phyloP scores from a whole-genome alignment of 495 filamentous ascomycete species.

The Bathelium albidoporum region DNA sequence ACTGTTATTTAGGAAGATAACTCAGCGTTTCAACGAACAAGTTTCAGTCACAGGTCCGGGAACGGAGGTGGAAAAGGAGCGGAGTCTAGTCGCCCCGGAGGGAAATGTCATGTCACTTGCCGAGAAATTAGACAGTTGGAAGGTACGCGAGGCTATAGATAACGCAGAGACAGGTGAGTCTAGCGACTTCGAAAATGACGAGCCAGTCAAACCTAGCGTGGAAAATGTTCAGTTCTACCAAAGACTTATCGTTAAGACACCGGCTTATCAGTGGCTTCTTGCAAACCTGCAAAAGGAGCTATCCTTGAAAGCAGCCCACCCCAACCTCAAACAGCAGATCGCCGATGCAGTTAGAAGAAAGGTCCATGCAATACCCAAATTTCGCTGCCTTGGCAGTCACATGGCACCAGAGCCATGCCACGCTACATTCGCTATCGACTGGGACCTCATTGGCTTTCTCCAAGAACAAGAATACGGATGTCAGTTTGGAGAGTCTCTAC shows the following conservation, averaged over 20 bases:
- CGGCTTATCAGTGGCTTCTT: not conserved
- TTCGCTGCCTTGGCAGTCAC: not conserved
- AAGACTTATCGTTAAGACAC: not conserved
- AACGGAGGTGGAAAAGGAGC: not conserved
- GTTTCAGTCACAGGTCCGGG: not conserved
- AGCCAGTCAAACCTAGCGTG: not conserved
- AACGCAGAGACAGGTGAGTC: not conserved
- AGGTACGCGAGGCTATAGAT: not conserved
- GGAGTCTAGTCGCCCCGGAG: not conserved
- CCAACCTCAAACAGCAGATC: not conserved
- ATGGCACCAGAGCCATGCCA: not conserved
- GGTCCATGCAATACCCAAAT: not conserved
- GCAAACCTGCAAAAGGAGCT: not conserved
- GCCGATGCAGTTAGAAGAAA: not conserved
- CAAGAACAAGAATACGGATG: not conserved
- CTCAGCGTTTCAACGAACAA: not conserved
- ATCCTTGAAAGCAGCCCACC: not conserved
- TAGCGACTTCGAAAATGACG: not conserved
- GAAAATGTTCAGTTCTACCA: not conserved
- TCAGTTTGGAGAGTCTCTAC: not conserved
- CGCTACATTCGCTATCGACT: not conserved
- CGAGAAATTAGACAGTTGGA: not conserved
- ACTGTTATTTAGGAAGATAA: not conserved
- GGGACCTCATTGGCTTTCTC: not conserved
- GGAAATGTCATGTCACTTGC: not conserved